A percentile compares a stretch with the other conserved stretches of the same genome.
Conservation (phyloP, 306 rosid species). For the Sicyos baderoa region DNA sequence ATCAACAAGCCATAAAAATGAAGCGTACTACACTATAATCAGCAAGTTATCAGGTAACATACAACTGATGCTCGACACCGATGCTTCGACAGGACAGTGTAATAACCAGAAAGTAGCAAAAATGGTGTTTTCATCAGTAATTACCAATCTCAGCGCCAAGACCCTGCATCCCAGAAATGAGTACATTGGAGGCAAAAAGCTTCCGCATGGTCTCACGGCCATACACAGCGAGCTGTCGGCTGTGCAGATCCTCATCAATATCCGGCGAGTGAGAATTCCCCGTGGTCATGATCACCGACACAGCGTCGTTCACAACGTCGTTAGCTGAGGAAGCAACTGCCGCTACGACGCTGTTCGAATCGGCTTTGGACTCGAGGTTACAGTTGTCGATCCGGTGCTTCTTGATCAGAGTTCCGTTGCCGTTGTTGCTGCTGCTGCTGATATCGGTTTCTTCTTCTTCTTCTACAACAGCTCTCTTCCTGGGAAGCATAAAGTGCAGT, state of each 20-base stretch:
- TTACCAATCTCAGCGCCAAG: constrained; percentile 92
- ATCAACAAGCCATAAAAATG: not conserved
- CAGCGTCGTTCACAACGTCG: constrained; percentile 22
- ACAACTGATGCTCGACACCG: too few relatives aligned
- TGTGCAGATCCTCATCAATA: constrained; percentile 93
- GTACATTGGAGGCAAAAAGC: constrained; percentile 70
- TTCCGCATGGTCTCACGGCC: constrained; percentile 92
- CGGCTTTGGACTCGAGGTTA: constrained; percentile 31
- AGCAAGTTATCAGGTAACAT: too few relatives aligned
- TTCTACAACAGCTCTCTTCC: constrained; percentile 65
- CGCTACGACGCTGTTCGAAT: constrained; percentile 12
- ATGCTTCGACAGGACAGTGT: too few relatives aligned
- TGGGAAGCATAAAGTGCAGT: constrained; percentile 93
- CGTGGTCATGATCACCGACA: constrained; percentile 42
- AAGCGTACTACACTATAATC: too few relatives aligned
- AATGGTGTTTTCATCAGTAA: not conserved
- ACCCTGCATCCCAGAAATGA: constrained; percentile 85
- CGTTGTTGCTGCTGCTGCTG: constrained; percentile 20
- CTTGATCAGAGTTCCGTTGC: constrained; percentile 32
- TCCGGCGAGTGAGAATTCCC: constrained; percentile 45
- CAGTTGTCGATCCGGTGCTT: constrained; percentile 48
- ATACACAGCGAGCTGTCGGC: constrained; percentile 92
- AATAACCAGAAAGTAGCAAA: not conserved
- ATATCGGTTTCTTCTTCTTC: constrained; percentile 39
- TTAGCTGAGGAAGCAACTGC: not conserved